Evolutionary conservation across 75 land plant species (phyloP).

Genomic region (Pinus taeda): DNA sequence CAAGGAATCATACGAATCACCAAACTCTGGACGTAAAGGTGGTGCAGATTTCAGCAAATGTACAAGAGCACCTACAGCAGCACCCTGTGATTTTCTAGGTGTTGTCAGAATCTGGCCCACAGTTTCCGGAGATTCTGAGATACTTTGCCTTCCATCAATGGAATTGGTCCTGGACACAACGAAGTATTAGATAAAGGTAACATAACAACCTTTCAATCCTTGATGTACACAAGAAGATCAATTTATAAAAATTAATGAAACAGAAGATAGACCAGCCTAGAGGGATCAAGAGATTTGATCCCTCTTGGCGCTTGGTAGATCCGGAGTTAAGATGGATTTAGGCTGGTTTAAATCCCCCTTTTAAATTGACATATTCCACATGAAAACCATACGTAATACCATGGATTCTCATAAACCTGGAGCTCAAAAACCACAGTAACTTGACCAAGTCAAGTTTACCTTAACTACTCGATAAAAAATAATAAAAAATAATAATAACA

Average conservation of each 20-base stretch:
- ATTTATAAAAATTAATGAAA: neutral
- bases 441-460: too few relatives aligned
- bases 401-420: too few relatives aligned
- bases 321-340: too few relatives aligned
- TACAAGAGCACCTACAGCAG: slow-evolving; percentile 87
- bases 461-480: too few relatives aligned
- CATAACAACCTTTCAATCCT: neutral
- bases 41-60: slow-evolving; percentile 78
- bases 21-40: slow-evolving; percentile 61
- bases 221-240: neutral
- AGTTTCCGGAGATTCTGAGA: slow-evolving; percentile 22
- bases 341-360: too few relatives aligned
- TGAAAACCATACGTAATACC: too few relatives aligned
- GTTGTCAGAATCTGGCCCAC: slow-evolving; percentile 12
- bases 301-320: too few relatives aligned
- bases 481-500: too few relatives aligned
- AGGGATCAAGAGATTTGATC: too few relatives aligned
- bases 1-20: slow-evolving; percentile 25
- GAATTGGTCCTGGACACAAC: slow-evolving; percentile 33
- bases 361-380: too few relatives aligned
- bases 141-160: slow-evolving; percentile 25
- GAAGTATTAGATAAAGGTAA: neutral
- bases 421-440: too few relatives aligned
- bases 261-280: neutral
- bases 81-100: slow-evolving; percentile 56